Conservation (phyloP, 768 basidiomycete species). For the Asterophora lycoperdoides region DNA sequence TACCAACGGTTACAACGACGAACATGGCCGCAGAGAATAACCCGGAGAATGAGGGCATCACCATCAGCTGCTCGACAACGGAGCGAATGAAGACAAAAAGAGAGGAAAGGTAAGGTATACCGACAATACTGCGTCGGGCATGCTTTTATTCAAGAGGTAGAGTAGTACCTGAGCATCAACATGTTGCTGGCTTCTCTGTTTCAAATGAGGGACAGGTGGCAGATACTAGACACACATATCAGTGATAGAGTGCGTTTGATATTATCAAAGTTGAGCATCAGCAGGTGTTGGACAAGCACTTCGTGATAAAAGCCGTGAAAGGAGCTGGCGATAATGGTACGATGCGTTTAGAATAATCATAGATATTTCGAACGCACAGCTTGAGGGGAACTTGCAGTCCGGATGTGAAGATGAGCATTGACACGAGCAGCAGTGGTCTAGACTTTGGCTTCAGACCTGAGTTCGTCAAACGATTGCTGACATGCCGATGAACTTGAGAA, state of each 20-base stretch:
- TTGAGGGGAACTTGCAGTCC: too few species aligned
- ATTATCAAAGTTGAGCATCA: too few species aligned
- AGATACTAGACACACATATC: slow-evolving; percentile 24
- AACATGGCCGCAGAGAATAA: slow-evolving; percentile 5
- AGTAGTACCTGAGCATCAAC: slow-evolving; percentile 16
- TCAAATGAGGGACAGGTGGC: slow-evolving; percentile 19
- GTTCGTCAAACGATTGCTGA: too few species aligned
- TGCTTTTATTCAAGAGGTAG: slow-evolving; percentile 19
- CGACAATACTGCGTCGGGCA: neutral
- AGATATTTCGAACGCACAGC: too few species aligned
- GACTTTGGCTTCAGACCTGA: neutral
- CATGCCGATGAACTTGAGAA: neutral
- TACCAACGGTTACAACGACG: slow-evolving; percentile 9
- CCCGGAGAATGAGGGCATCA: slow-evolving; percentile 3
- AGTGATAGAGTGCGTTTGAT: slow-evolving; percentile 22
- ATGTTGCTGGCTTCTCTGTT: slow-evolving; percentile 13
- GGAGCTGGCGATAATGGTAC: too few species aligned
- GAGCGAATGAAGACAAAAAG: neutral
- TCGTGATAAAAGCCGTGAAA: too few species aligned
- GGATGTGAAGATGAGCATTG: neutral
- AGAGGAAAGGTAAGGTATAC: neutral
- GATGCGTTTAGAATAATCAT: too few species aligned
- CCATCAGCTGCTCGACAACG: neutral
- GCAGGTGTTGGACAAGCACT: too few species aligned
- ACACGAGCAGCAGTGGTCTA: neutral